Base-by-base conservation (phyloP, 108 stramenopile genomes). In the Nitzschia putrida region DNA sequence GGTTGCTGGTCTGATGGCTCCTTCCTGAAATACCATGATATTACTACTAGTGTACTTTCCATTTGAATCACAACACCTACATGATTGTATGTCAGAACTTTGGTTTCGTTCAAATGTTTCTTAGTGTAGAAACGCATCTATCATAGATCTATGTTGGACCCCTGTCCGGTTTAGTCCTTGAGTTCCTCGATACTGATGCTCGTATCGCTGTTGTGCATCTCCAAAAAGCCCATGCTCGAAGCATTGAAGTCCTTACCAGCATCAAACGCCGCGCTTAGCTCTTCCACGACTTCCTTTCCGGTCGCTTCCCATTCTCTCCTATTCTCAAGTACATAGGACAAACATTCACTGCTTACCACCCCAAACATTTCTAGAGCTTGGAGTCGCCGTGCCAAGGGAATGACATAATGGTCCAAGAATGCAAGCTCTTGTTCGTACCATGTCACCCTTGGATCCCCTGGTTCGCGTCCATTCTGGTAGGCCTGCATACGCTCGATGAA, bases 391-490 rank as follows among this genome's bases (percentile, higher is more conserved):
- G 83, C 41, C 68, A 84, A 66, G 1, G 83, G 83, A 47, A 84
- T 60, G 13, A 84, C 77, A 23, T 66, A 78, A 66, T 70, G 50
- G 23, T 73, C 64, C 25, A 84, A 81, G 47, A 84, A 84, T n/a
- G 57, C 55, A 5, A 73, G 13, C 44, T 73, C 64, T 8, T 72
- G 74, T 44, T 81, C 65, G 64, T 83, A 87, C 86, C 86, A 87
- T 14, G 38, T 61, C 18, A n/a, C 26, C 37, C 77, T 57, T 9
- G 83, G 83, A 66, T 84, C 72, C 45, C 66, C 54, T n/a, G 41
- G 64, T 60, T 13, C 45, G n/a, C 74, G 55, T 18, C 56, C 72
- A 7, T 0, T 9, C 8, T 49, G 10, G 24, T 72, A 70, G 14
- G 70, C 80, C 2, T 29, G 38, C 41, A 66, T 78, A 6, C 56